phyloP scores from a whole-genome alignment of 1,139 yeast genomes.

The Yamadazyma atlantica region DNA sequence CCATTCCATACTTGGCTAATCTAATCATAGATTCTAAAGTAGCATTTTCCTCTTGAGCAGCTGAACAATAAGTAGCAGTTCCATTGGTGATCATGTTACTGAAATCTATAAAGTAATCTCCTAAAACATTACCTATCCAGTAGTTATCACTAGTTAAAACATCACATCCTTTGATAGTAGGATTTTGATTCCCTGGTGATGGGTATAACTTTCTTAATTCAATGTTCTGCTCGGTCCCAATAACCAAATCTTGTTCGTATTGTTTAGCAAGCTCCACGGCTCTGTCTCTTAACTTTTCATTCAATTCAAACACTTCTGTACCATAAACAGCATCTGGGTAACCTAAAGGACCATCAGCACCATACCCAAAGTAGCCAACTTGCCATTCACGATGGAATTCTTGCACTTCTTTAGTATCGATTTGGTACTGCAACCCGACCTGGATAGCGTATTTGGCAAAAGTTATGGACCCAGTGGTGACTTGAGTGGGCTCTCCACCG shows the following conservation, averaged over 20 bases:
- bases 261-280: conserved; percentile 52
- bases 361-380: conserved; percentile 60
- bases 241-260: conserved; percentile 33
- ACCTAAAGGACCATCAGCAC: conserved; percentile 47
- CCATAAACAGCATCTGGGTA: conserved; percentile 62
- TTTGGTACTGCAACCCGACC: conserved; percentile 60
- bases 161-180: conserved; percentile 56
- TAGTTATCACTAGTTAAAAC: conserved; percentile 61
- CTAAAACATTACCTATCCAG: conserved; percentile 54
- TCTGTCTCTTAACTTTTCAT: conserved; percentile 57
- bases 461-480: conserved; percentile 56
- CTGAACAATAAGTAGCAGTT: conserved; percentile 58
- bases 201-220: conserved; percentile 49
- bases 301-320: conserved; percentile 64
- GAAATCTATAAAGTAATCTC: conserved; percentile 50
- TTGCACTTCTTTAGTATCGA: conserved; percentile 45
- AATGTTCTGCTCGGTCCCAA: conserved; percentile 46
- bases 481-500: conserved; percentile 56
- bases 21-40: conserved; percentile 60
- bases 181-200: conserved; percentile 50
- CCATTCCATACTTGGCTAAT: conserved; percentile 53
- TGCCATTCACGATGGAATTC: conserved; percentile 56
- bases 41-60: conserved; percentile 72
- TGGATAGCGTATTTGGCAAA: conserved; percentile 64
- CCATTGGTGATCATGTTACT: conserved; percentile 56